These are phyloP conservation scores for Taphrina flavorubra DNA, from an alignment of 1,139 yeast species.

Conservation along the genomic window DNA sequence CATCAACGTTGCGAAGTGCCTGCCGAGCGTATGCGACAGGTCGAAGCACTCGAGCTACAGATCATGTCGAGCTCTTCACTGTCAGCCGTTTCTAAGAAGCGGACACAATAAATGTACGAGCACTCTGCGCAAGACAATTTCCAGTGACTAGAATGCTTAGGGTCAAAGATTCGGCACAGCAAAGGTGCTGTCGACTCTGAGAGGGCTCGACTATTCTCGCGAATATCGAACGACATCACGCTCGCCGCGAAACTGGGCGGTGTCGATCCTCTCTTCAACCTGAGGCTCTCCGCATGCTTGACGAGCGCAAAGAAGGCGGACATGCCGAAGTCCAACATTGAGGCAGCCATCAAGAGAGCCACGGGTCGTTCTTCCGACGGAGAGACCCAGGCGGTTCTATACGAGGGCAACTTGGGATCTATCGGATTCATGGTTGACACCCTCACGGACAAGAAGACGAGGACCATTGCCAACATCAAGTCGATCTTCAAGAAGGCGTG, in stretches of 20 bases:
- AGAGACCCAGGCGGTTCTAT: conserved; percentile 61
- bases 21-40: not conserved
- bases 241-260: conserved; percentile 74
- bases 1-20: no score
- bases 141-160: conserved; percentile 1
- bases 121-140: not conserved
- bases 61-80: not conserved
- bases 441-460: conserved; percentile 81
- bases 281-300: conserved; percentile 72
- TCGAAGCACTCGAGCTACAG: not conserved
- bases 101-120: conserved; percentile 22
- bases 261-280: conserved; percentile 65
- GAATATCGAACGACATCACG: conserved; percentile 73
- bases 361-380: conserved; percentile 55
- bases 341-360: conserved; percentile 84
- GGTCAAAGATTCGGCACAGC: conserved; percentile 94
- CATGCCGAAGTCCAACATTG: conserved; percentile 83
- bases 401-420: conserved; percentile 85
- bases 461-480: conserved; percentile 78
- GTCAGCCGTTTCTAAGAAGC: not conserved
- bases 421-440: conserved; percentile 85
- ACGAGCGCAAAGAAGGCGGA: conserved; percentile 80
- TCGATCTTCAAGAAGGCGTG: conserved; percentile 71
- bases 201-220: conserved; percentile 70
- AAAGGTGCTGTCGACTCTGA: conserved; percentile 91